Conservation (phyloP, 2,329 filamentous ascomycete species). For the Diaporthe capsici region DNA sequence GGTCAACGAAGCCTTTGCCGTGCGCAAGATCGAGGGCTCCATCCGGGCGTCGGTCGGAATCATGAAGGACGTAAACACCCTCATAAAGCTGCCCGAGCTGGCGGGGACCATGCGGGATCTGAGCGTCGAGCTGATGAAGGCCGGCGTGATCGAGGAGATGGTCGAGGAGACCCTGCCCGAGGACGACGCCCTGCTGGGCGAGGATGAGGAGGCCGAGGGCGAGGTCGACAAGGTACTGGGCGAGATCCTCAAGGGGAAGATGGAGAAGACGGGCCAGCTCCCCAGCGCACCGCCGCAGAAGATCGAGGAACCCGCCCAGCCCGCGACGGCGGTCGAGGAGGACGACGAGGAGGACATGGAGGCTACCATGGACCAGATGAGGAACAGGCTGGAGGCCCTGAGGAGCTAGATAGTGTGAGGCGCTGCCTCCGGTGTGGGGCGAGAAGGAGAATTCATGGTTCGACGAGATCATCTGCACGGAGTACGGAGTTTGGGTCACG, state of each 20-base stretch:
- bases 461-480: conserved; percentile 36
- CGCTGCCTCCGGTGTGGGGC: background rate
- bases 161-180: conserved; percentile 87
- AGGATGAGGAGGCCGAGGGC: conserved; percentile 79
- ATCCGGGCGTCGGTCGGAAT: conserved; percentile 89
- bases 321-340: conserved; percentile 67
- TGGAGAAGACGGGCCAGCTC: conserved; percentile 74
- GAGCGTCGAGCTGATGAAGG: conserved; percentile 89
- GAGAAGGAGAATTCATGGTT: background rate
- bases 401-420: conserved; percentile 75
- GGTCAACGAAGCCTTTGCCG: conserved; percentile 94
- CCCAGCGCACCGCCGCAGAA: conserved; percentile 68
- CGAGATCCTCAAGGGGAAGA: conserved; percentile 88
- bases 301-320: conserved; percentile 65
- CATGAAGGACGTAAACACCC: conserved; percentile 95
- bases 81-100: conserved; percentile 88
- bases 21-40: conserved; percentile 95
- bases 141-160: conserved; percentile 98
- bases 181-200: conserved; percentile 77
- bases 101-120: conserved; percentile 91
- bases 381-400: conserved; percentile 89
- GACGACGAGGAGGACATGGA: conserved; percentile 90
- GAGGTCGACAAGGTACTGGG: conserved; percentile 95
- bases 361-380: conserved; percentile 94
- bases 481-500: conserved; percentile 38